A percentile compares a stretch with the other conserved stretches of the same genome.
phyloP scores from a whole-genome alignment of 176 grass and related monocot genomes.

The Thalia dealbata region DNA sequence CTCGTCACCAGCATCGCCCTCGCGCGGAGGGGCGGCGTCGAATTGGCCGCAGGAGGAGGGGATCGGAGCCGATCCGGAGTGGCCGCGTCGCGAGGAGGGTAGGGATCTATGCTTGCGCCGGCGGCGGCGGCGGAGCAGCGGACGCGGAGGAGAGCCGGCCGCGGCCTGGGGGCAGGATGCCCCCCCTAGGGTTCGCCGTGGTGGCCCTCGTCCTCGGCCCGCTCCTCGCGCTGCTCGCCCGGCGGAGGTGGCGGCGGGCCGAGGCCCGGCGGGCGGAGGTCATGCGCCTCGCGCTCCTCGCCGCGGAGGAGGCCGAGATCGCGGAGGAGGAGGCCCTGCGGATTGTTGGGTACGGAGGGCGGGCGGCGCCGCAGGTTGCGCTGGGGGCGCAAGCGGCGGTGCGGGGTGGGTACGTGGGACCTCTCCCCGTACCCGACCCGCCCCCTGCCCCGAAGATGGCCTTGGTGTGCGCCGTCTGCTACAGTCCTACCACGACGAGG shows the following conservation, averaged over 20 bases:
- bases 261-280: conserved; percentile 17
- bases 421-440: not conserved
- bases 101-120: conserved; percentile 1
- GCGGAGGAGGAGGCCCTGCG: conserved; percentile 2
- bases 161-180: not conserved
- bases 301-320: conserved; percentile 3
- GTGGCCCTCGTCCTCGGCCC: conserved; percentile 7
- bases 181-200: not conserved
- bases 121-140: not conserved
- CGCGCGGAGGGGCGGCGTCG: not conserved
- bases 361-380: not conserved
- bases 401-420: not conserved
- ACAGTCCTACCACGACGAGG: conserved; percentile 16
- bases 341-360: no score
- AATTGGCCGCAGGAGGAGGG: not conserved
- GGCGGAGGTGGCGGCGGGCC: conserved; percentile 19
- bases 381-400: not conserved
- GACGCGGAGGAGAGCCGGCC: not conserved
- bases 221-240: not conserved
- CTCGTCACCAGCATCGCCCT: not conserved
- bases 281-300: conserved; percentile 21
- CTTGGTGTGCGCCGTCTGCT: conserved; percentile 11
- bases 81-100: not conserved
- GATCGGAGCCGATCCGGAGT: not conserved
- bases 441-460: not conserved